Evolutionary conservation across 306 rosid genomes (phyloP), one percentile per base, ranked within the genome.

Genomic region (Malus asiatica): DNA sequence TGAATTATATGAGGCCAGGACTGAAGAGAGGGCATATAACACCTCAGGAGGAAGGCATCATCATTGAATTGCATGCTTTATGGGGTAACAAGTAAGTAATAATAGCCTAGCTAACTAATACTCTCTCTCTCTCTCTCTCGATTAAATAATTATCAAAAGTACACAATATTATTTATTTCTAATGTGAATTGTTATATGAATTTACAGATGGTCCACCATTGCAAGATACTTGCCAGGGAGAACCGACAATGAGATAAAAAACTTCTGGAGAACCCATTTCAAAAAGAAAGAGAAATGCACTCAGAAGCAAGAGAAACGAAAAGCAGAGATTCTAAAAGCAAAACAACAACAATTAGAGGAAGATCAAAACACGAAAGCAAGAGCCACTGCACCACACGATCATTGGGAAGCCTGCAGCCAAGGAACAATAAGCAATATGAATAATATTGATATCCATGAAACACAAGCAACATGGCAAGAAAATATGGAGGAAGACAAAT

Each of bases 181-280:
- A 8, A 10, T 14, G 20, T 4, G 13, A n/a, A 53, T 42, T 42
- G 10, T n/a, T 30, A 30, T 30, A 48, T 48, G 19, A 19, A 35
- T 11, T 11, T 18, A 6, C 76, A 91, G 95, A 84, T 91, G 97
- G 97, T 89, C 97, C 15, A 86, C 90, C 35, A 91, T 91, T 55
- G 97, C 95, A 15, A 88, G 82, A 73, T 91, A 86, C 81, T 82
- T 91, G 82, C 90, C 95, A 0, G 97, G 97, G 32, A 89, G 97
- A 84, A 91, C 97, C 11, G 97, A 91, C 71, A 91, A 91, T 7
- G 91, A 86, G 79, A 88, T 89, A 4, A 91, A 91, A 74, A 91
- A 91, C 83, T 91, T 82, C 64, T 88, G 93, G 95, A 88, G 97
- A 82, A 91, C 95, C 12, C 89, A 86, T 79, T 88, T 88, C 79